These are phyloP conservation scores for Heliamphora pulchella DNA, from an alignment of 179 eudicot genomes.

Conservation along the genomic window DNA sequence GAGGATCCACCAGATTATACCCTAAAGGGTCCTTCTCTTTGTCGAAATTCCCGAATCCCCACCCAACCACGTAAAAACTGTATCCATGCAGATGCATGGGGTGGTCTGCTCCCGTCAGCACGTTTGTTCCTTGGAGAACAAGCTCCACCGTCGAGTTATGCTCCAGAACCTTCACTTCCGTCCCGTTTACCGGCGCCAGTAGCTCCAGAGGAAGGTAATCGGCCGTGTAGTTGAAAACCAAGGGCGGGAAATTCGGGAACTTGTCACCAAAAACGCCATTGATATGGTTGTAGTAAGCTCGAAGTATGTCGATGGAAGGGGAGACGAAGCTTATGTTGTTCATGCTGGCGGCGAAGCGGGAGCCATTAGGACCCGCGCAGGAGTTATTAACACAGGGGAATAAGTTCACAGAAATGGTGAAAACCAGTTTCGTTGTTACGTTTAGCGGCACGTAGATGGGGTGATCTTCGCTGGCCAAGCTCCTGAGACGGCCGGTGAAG, in stretches of 20 bases:
- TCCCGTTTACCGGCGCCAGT: constrained; percentile 15
- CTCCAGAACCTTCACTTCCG: constrained; percentile 26
- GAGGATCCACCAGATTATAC: constrained; percentile 27
- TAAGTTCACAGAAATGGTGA: constrained; percentile 28
- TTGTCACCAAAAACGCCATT: constrained; percentile 27
- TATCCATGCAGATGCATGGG: constrained; percentile 29
- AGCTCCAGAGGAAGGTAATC: constrained; percentile 21
- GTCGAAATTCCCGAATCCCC: constrained; percentile 27
- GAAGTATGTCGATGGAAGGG: constrained; percentile 27
- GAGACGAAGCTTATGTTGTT: constrained; percentile 36
- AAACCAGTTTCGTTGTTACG: constrained; percentile 19
- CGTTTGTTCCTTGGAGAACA: constrained; percentile 21
- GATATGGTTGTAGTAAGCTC: constrained; percentile 24
- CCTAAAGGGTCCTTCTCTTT: constrained; percentile 20
- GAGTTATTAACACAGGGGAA: constrained; percentile 18
- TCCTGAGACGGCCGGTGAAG: constrained; percentile 26
- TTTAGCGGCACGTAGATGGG: constrained; percentile 30
- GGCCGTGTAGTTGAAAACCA: constrained; percentile 25
- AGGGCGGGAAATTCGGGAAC: constrained; percentile 30
- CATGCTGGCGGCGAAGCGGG: constrained; percentile 31
- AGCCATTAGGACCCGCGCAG: constrained; percentile 32
- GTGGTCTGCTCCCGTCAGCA: constrained; percentile 20
- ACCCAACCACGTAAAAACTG: constrained; percentile 23
- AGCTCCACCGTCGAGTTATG: constrained; percentile 34
- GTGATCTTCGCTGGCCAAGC: constrained; percentile 23